Percentiles rank a stretch among this genome's conserved stretches.
These are phyloP conservation scores for Leishmania tropica DNA, from an alignment of 208 protist species.

Conservation along the genomic window DNA sequence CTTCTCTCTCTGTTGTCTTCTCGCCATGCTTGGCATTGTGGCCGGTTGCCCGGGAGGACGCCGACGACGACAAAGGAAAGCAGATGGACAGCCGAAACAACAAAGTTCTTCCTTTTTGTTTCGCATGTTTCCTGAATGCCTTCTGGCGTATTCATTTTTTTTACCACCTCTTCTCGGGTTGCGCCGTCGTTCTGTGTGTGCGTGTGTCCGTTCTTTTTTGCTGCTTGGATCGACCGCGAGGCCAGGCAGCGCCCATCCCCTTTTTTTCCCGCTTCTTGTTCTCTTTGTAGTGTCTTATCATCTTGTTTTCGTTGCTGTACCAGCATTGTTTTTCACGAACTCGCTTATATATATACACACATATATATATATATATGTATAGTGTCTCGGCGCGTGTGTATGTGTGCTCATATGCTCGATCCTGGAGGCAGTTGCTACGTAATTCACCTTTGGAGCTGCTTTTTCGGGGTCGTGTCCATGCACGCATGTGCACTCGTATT, in stretches of 20 bases:
- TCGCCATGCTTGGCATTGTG: background rate
- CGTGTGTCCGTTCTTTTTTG: background rate
- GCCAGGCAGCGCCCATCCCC: background rate
- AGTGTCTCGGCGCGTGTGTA: background rate
- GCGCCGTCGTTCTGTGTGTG: background rate
- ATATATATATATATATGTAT: background rate
- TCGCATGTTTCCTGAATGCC: background rate
- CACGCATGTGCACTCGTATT: background rate
- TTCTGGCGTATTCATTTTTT: background rate
- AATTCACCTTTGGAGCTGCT: background rate
- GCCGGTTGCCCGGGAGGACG: background rate
- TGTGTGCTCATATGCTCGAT: background rate
- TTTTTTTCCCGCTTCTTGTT: background rate
- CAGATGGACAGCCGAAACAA: background rate
- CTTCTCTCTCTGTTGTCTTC: background rate
- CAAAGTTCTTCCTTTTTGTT: background rate
- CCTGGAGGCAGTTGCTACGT: background rate
- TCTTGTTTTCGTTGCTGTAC: background rate
- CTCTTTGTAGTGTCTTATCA: background rate
- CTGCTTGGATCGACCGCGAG: background rate
- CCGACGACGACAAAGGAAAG: background rate
- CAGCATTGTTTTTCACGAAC: background rate
- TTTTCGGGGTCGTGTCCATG: background rate
- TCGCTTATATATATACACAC: background rate
- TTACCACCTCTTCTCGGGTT: background rate